Percentiles rank a stretch among this genome's conserved stretches.
phyloP scores from a whole-genome alignment of 805 yeast species.

The Vanderwaltozyma polyspora region DNA sequence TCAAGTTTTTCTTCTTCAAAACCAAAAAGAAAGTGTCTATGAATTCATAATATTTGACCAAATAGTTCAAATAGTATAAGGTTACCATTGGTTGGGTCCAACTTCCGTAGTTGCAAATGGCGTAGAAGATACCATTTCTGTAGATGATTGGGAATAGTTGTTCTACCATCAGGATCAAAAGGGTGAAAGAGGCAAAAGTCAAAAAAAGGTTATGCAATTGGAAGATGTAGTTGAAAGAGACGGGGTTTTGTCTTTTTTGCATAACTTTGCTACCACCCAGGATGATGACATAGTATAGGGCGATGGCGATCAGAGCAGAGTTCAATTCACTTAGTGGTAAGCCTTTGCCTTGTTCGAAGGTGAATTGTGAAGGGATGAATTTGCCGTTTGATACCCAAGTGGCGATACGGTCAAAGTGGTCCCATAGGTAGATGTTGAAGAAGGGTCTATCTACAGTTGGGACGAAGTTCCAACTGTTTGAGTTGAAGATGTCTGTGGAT shows the following conservation, averaged over 20 bases:
- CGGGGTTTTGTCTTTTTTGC: slow-evolving; percentile 47
- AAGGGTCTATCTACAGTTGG: slow-evolving; percentile 28
- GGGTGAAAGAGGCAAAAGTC: slow-evolving; percentile 53
- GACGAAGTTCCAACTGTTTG: slow-evolving; percentile 1
- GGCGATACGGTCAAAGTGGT: slow-evolving; percentile 15
- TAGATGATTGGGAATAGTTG: slow-evolving; percentile 73
- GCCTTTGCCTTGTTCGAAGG: slow-evolving; percentile 50
- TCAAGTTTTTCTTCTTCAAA: slow-evolving; percentile 79
- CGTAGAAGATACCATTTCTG: slow-evolving; percentile 67
- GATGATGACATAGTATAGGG: slow-evolving; percentile 59
- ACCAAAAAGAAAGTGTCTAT: slow-evolving; percentile 88
- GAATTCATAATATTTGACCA: slow-evolving; percentile 81
- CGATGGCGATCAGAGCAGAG: slow-evolving; percentile 47
- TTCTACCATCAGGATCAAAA: slow-evolving; percentile 65
- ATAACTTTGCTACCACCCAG: slow-evolving; percentile 77
- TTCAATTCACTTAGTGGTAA: slow-evolving; percentile 56
- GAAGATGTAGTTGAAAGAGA: slow-evolving; percentile 63
- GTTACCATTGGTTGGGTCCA: slow-evolving; percentile 79
- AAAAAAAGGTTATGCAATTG: slow-evolving; percentile 76
- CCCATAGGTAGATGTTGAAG: slow-evolving; percentile 26
- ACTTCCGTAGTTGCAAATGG: slow-evolving; percentile 66
- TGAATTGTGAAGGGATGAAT: slow-evolving; percentile 38
- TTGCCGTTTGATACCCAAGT: slow-evolving; percentile 15
- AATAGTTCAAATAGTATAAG: slow-evolving; percentile 81
- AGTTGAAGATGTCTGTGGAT: no score